Evolutionary conservation across 306 rosid genomes (phyloP).

Genomic region (Citrullus colocynthis): DNA sequence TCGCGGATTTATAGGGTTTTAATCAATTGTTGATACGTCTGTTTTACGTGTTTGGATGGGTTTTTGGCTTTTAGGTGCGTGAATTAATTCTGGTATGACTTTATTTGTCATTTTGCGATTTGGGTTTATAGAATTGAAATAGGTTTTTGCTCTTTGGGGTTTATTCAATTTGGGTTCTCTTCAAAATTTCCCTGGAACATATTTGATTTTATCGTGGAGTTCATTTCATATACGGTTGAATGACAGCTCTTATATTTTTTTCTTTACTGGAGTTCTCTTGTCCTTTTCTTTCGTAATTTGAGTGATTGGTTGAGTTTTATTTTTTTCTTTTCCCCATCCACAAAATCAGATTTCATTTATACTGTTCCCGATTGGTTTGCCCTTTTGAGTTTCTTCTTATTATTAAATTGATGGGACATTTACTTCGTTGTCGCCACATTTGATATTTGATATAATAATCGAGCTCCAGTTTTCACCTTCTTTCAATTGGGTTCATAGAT

Average conservation of each 20-base stretch:
- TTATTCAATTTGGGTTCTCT: background rate
- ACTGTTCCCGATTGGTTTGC: constrained; percentile 29
- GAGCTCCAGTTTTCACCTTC: constrained; percentile 2
- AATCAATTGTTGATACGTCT: background rate
- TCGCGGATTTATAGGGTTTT: background rate
- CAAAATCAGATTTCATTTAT: constrained; percentile 17
- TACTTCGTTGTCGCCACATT: constrained; percentile 26
- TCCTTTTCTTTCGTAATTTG: constrained; percentile 4
- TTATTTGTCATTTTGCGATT: background rate
- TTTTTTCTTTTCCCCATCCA: constrained; percentile 19
- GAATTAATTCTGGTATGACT: background rate
- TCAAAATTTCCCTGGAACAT: background rate
- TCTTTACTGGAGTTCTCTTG: background rate
- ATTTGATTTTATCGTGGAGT: background rate
- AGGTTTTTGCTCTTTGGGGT: background rate
- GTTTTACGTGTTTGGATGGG: background rate
- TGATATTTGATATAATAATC: constrained; percentile 24
- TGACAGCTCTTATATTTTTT: constrained; percentile 5
- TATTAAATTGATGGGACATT: constrained; percentile 56
- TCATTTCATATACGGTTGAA: background rate
- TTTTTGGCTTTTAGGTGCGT: background rate
- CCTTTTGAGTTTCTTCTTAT: constrained; percentile 23
- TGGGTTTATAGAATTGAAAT: constrained; percentile 1
- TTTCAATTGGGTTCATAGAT: constrained; percentile 1
- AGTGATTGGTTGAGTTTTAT: constrained; percentile 25